Conservation (phyloP, 805 yeast genomes). For the Saccharomycodes ludwigii region DNA sequence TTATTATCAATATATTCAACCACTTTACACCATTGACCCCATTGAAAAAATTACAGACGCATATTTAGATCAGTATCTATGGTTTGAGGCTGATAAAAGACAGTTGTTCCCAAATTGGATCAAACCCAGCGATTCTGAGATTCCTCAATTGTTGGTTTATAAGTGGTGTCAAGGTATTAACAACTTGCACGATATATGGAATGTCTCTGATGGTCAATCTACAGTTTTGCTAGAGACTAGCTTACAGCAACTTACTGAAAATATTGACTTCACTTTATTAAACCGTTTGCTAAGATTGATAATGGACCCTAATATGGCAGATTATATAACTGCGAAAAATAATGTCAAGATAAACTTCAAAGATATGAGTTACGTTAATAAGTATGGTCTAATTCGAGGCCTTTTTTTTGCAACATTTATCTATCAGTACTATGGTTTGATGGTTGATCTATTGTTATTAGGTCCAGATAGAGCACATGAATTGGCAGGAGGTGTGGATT, state of each 20-base stretch:
- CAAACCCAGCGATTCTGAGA: slow-evolving; percentile 87
- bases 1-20: slow-evolving; percentile 68
- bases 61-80: slow-evolving; percentile 83
- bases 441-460: slow-evolving; percentile 65
- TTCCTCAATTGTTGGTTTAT: slow-evolving; percentile 82
- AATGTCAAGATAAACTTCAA: slow-evolving; percentile 73
- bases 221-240: slow-evolving; percentile 77
- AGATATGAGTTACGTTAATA: slow-evolving; percentile 91
- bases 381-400: slow-evolving; percentile 79
- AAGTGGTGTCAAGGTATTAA: slow-evolving; percentile 92
- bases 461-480: slow-evolving; percentile 84
- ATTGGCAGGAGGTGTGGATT: slow-evolving; percentile 62
- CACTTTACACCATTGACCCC: slow-evolving; percentile 83
- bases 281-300: slow-evolving; percentile 71
- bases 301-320: slow-evolving; percentile 86
- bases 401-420: slow-evolving; percentile 84
- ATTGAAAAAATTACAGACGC: slow-evolving; percentile 94
- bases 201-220: slow-evolving; percentile 56
- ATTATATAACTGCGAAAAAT: slow-evolving; percentile 85
- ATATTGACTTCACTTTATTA: slow-evolving; percentile 75
- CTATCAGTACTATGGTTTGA: slow-evolving; percentile 80
- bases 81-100: slow-evolving; percentile 90
- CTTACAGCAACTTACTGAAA: slow-evolving; percentile 62
- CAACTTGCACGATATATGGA: slow-evolving; percentile 71
- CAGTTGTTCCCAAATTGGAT: slow-evolving; percentile 91